Evolutionary conservation across 2,329 filamentous ascomycete genomes (phyloP), one percentile per base, ranked within the genome.

Genomic region (Botrytis cinerea): DNA sequence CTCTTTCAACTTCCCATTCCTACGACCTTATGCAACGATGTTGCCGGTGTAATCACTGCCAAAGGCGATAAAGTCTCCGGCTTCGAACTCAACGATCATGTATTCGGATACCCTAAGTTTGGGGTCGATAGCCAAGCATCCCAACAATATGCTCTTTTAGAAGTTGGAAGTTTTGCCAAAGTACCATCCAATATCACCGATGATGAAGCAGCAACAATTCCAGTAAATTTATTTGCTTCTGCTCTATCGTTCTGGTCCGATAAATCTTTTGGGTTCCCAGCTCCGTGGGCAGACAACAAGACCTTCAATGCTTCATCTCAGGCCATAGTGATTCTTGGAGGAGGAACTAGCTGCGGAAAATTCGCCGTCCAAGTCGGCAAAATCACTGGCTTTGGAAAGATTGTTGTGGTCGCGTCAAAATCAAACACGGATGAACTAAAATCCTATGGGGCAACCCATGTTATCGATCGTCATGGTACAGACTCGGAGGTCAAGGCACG

Each of bases 391-490:
- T 78, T 85, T 57, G 83, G 82, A 1, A 78, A 75, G 10, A 84
- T 85, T 63, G 78, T 85, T 35, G 81, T 81, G 4, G 79, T 82
- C 1, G 82, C 81, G 32, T 81, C 81, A 1, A 43, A 45, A 28
- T 60, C 60, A 22, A 74, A 79, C 18, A 78, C 81, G 48, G 74
- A 74, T 8, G 79, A 82, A 70, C 74, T 85, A 20, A 79, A 77
- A 60, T 74, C 67, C 9, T 80, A 78, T 59, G 84, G 83, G 1
- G 84, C 84, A 0, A 85, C 83, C 1, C 80, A 84, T 75, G 78
- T 84, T 7, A 74, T 84, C 16, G 81, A 83, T 72, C 82, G 84
- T 4, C 61, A 74, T 57, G 69, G 40, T 32, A 54, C 22, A 20
- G 28, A 72, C 43, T 38, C 32, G 5, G 73, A 74, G 45, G 54